phyloP scores from a whole-genome alignment of 805 yeast genomes.

The Cyberlindnera xishuangbannaensis region DNA sequence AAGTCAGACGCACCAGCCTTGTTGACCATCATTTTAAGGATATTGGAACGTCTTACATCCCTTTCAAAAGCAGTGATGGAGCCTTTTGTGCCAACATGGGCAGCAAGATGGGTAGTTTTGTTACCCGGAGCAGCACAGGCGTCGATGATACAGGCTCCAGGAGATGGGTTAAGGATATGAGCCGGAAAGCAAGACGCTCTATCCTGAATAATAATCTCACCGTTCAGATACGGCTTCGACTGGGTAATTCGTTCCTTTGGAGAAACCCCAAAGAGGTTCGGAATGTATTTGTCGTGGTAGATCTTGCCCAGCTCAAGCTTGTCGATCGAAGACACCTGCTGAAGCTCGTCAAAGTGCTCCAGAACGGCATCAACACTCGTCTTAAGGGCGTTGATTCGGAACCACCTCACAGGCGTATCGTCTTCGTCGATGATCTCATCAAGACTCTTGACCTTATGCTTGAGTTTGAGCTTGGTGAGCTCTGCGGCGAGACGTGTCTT shows the following conservation, averaged over 20 bases:
- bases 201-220: conserved; percentile 87
- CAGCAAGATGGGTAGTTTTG: conserved; percentile 89
- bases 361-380: conserved; percentile 29
- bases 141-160: conserved; percentile 69
- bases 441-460: conserved; percentile 54
- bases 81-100: conserved; percentile 41
- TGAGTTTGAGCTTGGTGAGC: conserved; percentile 67
- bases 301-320: conserved; percentile 50
- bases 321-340: conserved; percentile 39
- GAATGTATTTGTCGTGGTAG: conserved; percentile 68
- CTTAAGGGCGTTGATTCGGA: conserved; percentile 64
- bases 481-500: conserved; percentile 83
- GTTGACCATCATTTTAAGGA: conserved; percentile 69
- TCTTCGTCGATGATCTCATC: conserved; percentile 50
- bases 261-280: conserved; percentile 74
- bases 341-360: conserved; percentile 37
- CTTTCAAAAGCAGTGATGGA: conserved; percentile 81
- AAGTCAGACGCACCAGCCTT: conserved; percentile 59
- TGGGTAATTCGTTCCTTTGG: conserved; percentile 67
- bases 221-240: conserved; percentile 63
- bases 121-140: conserved; percentile 99
- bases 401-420: conserved; percentile 77
- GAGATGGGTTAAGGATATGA: conserved; percentile 58
- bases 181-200: conserved; percentile 98
- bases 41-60: conserved; percentile 65